Evolutionary conservation across 1,284 basidiomycete species (phyloP).

Genomic region (Mycena citricolor): DNA sequence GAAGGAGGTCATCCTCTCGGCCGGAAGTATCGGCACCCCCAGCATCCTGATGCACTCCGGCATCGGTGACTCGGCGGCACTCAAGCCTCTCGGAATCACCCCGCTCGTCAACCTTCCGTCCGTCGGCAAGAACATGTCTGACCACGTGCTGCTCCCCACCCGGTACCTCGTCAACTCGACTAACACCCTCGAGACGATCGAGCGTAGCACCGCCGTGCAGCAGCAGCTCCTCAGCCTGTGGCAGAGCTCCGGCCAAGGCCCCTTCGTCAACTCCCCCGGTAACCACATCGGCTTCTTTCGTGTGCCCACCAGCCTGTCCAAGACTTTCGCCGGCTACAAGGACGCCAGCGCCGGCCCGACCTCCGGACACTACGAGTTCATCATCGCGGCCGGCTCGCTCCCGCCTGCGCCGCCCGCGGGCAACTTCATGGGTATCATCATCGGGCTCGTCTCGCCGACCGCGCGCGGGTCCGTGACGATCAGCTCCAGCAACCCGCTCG

Average conservation of each 20-base stretch:
- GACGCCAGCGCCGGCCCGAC: slow-evolving; percentile 18
- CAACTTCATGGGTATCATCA: slow-evolving; percentile 1
- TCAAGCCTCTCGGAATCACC: slow-evolving; percentile 30
- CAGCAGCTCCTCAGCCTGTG: slow-evolving; percentile 4
- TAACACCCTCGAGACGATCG: slow-evolving; percentile 26
- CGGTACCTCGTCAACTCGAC: slow-evolving; percentile 21
- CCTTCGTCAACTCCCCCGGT: slow-evolving; percentile 8
- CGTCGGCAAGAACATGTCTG: slow-evolving; percentile 41
- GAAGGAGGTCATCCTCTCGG: slow-evolving; percentile 34
- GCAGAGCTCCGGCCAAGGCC: slow-evolving; percentile 8
- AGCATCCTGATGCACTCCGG: slow-evolving; percentile 39
- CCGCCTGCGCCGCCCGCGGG: neutral
- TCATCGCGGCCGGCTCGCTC: slow-evolving; percentile 8
- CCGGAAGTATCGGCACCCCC: slow-evolving; percentile 31
- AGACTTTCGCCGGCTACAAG: neutral
- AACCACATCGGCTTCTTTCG: slow-evolving; percentile 9
- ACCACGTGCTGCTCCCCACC: slow-evolving; percentile 32
- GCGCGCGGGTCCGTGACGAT: slow-evolving; percentile 25
- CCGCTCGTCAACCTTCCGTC: slow-evolving; percentile 31
- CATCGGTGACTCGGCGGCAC: slow-evolving; percentile 32
- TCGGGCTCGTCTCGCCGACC: slow-evolving; percentile 1
- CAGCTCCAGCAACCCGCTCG: slow-evolving; percentile 25
- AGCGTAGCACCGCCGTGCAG: slow-evolving; percentile 23
- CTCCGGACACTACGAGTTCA: slow-evolving; percentile 18
- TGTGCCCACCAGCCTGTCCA: slow-evolving; percentile 4